Conservation (phyloP, 352 stramenopile genomes). For the Phytophthora agathidicida region DNA sequence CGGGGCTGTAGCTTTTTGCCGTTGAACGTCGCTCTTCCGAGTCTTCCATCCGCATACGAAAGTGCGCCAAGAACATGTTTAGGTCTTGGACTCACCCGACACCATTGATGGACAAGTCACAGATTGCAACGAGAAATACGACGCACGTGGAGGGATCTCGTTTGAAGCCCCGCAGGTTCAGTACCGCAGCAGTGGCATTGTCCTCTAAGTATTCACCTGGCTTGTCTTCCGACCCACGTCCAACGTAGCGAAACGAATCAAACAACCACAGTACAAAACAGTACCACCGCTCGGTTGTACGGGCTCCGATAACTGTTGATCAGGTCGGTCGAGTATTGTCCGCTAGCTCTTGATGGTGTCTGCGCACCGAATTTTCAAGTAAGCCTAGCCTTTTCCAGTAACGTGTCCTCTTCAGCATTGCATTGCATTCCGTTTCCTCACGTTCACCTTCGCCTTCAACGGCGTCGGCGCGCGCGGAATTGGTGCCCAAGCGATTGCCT, state of each 20-base stretch:
- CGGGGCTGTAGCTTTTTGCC: constrained; percentile 8
- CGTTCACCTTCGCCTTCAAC: too few species aligned
- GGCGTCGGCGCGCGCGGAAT: background rate
- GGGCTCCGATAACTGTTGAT: background rate
- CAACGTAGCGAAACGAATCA: constrained; percentile 20
- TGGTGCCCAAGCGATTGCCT: constrained; percentile 2
- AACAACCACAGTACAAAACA: background rate
- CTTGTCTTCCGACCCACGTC: constrained; percentile 18
- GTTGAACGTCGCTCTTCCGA: constrained; percentile 13
- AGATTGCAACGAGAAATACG: too few species aligned
- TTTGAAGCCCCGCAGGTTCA: too few species aligned
- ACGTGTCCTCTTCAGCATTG: constrained; percentile 1
- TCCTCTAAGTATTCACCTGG: constrained; percentile 20
- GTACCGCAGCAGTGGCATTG: constrained; percentile 5
- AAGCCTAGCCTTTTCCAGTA: constrained; percentile 10
- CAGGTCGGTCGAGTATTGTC: background rate
- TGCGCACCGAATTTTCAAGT: constrained; percentile 23
- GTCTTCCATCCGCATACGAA: constrained; percentile 11
- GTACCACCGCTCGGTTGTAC: constrained; percentile 7
- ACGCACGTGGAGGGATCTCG: too few species aligned
- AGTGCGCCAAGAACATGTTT: too few species aligned
- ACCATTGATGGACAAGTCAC: too few species aligned
- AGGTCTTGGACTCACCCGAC: too few species aligned
- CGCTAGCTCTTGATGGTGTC: constrained; percentile 6
- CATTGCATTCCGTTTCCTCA: too few species aligned